Evolutionary conservation across 306 rosid genomes (phyloP).

Genomic region (Acacia confusa): DNA sequence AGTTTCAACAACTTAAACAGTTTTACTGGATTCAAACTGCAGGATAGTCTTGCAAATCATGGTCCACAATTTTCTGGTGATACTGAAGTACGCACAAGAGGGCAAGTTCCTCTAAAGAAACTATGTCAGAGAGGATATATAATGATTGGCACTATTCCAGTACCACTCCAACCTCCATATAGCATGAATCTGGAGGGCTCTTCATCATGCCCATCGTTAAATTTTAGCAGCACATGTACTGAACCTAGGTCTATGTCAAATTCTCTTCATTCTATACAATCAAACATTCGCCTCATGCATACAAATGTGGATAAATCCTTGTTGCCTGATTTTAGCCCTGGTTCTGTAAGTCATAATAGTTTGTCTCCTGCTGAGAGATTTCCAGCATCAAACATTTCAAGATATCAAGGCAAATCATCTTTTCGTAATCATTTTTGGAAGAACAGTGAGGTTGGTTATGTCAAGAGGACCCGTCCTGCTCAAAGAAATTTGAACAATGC

Average conservation of each 20-base stretch:
- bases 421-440: conserved; percentile 28
- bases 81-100: background rate
- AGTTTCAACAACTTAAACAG: background rate
- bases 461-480: background rate
- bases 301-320: background rate
- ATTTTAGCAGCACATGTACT: background rate
- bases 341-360: background rate
- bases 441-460: conserved; percentile 15
- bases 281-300: conserved; percentile 6
- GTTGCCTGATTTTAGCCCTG: conserved; percentile 1
- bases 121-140: background rate
- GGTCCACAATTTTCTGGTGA: background rate
- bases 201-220: background rate
- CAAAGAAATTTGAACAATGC: conserved; percentile 7
- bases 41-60: background rate
- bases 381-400: background rate
- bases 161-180: background rate
- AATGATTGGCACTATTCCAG: background rate
- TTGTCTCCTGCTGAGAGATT: background rate
- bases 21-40: background rate
- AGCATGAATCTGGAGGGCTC: background rate
- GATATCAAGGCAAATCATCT: conserved; percentile 3
- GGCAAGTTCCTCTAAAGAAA: background rate
- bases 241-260: conserved; percentile 1
- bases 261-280: background rate